Conservation (phyloP, 345 rosid species). For the Syzygium aqueum region DNA sequence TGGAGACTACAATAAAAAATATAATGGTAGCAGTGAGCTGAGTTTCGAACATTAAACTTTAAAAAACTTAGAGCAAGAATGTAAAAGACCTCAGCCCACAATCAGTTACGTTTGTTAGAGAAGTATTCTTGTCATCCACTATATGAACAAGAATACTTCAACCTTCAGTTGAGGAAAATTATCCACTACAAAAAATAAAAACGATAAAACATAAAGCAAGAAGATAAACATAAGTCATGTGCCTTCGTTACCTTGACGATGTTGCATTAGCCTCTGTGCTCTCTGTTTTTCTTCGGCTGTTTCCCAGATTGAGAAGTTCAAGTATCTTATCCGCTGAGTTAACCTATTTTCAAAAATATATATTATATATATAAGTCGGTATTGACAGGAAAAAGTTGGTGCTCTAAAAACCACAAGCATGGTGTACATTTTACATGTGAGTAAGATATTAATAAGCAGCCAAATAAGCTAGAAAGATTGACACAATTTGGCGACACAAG, state of each 20-base stretch:
- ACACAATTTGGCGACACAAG: not conserved
- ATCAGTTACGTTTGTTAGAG: not conserved
- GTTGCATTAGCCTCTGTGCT: conserved; percentile 88
- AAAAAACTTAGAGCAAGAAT: not conserved
- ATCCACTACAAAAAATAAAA: not conserved
- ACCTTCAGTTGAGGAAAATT: not conserved
- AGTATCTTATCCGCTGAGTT: conserved; percentile 84
- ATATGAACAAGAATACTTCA: not conserved
- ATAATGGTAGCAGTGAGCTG: not conserved
- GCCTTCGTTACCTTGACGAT: conserved; percentile 57
- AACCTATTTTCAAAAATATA: conserved; percentile 47
- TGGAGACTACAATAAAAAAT: not conserved
- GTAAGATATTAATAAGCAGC: not conserved
- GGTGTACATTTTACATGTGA: not conserved
- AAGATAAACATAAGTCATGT: not conserved
- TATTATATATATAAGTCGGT: not conserved
- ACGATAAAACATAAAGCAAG: not conserved
- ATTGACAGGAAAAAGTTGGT: not conserved
- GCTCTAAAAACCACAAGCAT: not conserved
- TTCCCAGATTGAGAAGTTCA: conserved; percentile 87
- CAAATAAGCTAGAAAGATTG: not conserved
- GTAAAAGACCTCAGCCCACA: not conserved
- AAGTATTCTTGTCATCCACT: not conserved
- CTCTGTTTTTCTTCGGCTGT: conserved; percentile 87
- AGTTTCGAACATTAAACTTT: not conserved